These are phyloP conservation scores for Penicillium dipodomyicola DNA, from an alignment of 495 filamentous ascomycete species.

Conservation along the genomic window DNA sequence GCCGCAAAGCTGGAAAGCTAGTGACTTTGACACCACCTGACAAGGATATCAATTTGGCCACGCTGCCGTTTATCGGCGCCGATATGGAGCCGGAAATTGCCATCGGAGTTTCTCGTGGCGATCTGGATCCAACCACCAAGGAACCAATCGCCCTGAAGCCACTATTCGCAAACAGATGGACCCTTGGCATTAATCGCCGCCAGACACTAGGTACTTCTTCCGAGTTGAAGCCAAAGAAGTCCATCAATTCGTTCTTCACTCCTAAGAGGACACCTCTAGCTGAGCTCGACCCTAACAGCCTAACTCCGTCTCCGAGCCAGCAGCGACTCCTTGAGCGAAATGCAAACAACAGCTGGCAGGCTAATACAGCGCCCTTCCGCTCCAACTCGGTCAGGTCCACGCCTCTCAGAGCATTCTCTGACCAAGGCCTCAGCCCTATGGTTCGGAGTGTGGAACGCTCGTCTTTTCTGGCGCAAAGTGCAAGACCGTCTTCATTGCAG, in stretches of 20 bases:
- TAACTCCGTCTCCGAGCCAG: conserved; percentile 69
- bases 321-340: conserved; percentile 57
- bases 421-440: conserved; percentile 38
- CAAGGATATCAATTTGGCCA: conserved; percentile 55
- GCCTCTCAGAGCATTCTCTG: conserved; percentile 36
- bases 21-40: conserved; percentile 69
- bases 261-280: conserved; percentile 72
- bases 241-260: conserved; percentile 78
- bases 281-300: conserved; percentile 83
- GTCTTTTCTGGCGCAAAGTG: conserved; percentile 41
- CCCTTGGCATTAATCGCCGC: conserved; percentile 35
- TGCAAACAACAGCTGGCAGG: conserved; percentile 53
- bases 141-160: conserved; percentile 54
- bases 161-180: conserved; percentile 22
- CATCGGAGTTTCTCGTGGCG: conserved; percentile 72
- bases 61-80: conserved; percentile 76
- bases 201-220: conserved; percentile 46
- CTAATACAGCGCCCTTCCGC: conserved; percentile 40
- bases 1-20: conserved; percentile 64
- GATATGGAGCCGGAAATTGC: conserved; percentile 68
- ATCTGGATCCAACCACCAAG: conserved; percentile 89
- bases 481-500: conserved; percentile 47
- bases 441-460: conserved; percentile 45
- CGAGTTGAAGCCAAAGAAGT: conserved; percentile 60
- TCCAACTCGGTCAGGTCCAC: conserved; percentile 38